These are phyloP conservation scores for Geotrichum ghanense DNA, from an alignment of 805 yeast species.

Conservation along the genomic window DNA sequence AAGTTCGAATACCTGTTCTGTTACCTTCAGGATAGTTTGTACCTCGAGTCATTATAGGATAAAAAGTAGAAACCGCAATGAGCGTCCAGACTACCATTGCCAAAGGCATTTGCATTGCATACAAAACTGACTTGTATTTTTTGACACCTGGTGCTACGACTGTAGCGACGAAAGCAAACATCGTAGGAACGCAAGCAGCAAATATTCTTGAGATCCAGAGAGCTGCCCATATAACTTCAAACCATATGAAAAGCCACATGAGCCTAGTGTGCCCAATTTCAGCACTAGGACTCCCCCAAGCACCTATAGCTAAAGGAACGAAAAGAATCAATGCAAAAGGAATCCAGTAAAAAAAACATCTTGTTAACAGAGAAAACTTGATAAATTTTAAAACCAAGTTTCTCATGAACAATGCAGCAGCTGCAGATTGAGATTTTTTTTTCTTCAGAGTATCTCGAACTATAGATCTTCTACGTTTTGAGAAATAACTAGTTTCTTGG, in stretches of 20 bases:
- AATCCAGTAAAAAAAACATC: conserved; percentile 26
- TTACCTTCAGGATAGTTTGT: conserved; percentile 18
- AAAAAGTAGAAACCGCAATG: conserved; percentile 26
- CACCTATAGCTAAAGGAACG: conserved; percentile 29
- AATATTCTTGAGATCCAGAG: conserved; percentile 23
- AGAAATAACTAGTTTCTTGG: too few species aligned
- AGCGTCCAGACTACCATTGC: conserved; percentile 27
- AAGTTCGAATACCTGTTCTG: conserved; percentile 12
- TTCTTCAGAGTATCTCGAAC: too few species aligned
- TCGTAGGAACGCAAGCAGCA: conserved; percentile 25
- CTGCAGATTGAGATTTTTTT: too few species aligned
- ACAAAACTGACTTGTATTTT: conserved; percentile 21
- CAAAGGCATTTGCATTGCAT: conserved; percentile 26
- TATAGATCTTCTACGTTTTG: too few species aligned
- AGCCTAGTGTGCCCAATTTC: conserved; percentile 24
- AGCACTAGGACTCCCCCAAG: conserved; percentile 23
- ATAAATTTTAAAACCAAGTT: too few species aligned
- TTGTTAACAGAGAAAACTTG: conserved; percentile 23
- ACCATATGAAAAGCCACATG: conserved; percentile 31
- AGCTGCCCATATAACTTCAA: conserved; percentile 30
- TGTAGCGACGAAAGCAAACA: conserved; percentile 20
- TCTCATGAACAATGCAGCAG: too few species aligned
- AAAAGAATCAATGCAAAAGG: conserved; percentile 28
- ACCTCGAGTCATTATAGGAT: conserved; percentile 24
- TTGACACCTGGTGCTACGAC: conserved; percentile 23